phyloP scores from a whole-genome alignment of 1,284 basidiomycete genomes.

The Tausonia pullulans region DNA sequence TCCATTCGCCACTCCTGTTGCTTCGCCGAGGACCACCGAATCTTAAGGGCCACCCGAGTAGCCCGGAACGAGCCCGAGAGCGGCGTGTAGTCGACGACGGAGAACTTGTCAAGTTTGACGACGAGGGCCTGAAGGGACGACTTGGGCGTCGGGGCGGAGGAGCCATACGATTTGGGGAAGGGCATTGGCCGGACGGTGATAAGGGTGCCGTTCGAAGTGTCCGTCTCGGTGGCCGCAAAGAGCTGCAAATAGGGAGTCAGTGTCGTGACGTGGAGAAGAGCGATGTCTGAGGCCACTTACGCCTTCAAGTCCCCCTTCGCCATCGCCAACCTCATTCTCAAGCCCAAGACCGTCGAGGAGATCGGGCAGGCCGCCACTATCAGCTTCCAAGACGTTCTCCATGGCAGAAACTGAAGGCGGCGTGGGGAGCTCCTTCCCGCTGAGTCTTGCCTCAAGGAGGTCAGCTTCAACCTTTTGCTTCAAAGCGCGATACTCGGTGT shows the following conservation, averaged over 20 bases:
- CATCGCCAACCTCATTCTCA: constrained; percentile 53
- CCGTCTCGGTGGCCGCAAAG: constrained; percentile 51
- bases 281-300: background rate
- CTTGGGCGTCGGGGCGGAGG: constrained; percentile 23
- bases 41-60: constrained; percentile 54
- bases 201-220: constrained; percentile 41
- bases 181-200: constrained; percentile 62
- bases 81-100: constrained; percentile 54
- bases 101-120: constrained; percentile 51
- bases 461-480: constrained; percentile 45
- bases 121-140: constrained; percentile 23
- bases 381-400: no score
- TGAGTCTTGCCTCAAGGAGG: constrained; percentile 47
- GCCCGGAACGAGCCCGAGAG: constrained; percentile 59
- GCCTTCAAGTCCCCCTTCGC: constrained; percentile 66
- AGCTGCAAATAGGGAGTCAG: constrained; percentile 29
- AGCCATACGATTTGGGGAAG: constrained; percentile 66
- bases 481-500: constrained; percentile 47
- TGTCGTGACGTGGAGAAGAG: background rate
- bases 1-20: constrained; percentile 70
- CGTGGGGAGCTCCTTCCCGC: constrained; percentile 26
- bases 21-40: constrained; percentile 56
- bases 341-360: constrained; percentile 47
- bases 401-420: no score
- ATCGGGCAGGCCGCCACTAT: background rate